These are phyloP conservation scores for Megacollybia marginata DNA, from an alignment of 768 basidiomycete genomes.

Conservation along the genomic window DNA sequence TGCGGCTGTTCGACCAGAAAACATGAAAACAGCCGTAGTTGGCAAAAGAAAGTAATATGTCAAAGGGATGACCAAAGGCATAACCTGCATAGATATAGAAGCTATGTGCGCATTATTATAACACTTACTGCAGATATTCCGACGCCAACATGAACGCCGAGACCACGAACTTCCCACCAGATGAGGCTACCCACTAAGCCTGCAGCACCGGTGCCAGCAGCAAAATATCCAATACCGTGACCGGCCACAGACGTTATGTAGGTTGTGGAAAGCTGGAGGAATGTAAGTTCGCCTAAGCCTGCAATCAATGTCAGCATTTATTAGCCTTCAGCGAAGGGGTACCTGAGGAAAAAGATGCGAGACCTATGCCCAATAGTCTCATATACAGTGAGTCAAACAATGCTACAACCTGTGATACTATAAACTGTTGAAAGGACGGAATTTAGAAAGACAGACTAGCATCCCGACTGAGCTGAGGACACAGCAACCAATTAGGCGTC, in stretches of 20 bases:
- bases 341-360: constrained; percentile 89
- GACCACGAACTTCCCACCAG: constrained; percentile 88
- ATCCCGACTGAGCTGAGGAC: constrained; percentile 74
- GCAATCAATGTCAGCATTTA: background rate
- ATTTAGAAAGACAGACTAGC: constrained; percentile 49
- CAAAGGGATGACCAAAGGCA: constrained; percentile 76
- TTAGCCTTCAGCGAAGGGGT: background rate
- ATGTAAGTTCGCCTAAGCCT: constrained; percentile 94
- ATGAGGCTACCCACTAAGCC: constrained; percentile 87
- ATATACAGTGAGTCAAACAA: constrained; percentile 55
- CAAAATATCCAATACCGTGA: constrained; percentile 89
- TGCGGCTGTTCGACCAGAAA: constrained; percentile 24
- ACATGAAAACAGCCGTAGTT: constrained; percentile 40
- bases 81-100: constrained; percentile 38
- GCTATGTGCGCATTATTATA: background rate
- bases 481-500: constrained; percentile 71
- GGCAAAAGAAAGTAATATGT: constrained; percentile 79
- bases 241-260: constrained; percentile 64
- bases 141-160: constrained; percentile 81
- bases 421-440: background rate
- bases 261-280: constrained; percentile 85
- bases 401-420: constrained; percentile 58
- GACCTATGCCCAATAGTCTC: constrained; percentile 70
- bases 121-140: constrained; percentile 69
- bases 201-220: constrained; percentile 90